These are phyloP conservation scores for Xylariaceae sp. DNA, from an alignment of 2,329 filamentous ascomycete genomes.

Conservation along the genomic window DNA sequence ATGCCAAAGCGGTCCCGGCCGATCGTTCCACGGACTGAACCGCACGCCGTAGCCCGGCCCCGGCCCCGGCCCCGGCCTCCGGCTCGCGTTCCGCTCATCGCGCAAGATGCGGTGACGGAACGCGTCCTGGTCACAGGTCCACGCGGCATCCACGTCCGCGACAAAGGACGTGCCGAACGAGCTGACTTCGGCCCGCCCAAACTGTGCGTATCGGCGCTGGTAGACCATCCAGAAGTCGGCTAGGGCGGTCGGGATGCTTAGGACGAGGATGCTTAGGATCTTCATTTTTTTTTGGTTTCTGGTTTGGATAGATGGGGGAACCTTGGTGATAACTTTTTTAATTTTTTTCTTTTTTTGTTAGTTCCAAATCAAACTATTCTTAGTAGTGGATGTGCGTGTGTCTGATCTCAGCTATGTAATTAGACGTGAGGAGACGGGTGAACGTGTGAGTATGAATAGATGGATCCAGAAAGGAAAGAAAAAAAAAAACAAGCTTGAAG, in stretches of 20 bases:
- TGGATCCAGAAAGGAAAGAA: too few species aligned
- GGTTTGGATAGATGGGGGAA: background rate
- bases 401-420: background rate
- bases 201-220: constrained; percentile 5
- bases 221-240: constrained; percentile 14
- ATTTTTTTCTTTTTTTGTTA: too few species aligned
- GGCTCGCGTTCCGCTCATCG: background rate
- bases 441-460: background rate
- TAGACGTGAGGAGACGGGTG: background rate
- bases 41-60: background rate
- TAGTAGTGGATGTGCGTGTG: background rate
- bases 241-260: background rate
- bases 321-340: background rate
- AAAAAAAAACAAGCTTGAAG: background rate
- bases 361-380: too few species aligned
- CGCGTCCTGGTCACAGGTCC: constrained; percentile 3
- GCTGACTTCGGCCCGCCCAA: background rate
- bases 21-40: background rate
- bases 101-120: constrained; percentile 4
- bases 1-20: constrained; percentile 7
- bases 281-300: constrained; percentile 1
- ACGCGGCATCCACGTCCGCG: background rate
- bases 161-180: constrained; percentile 4
- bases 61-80: too few species aligned
- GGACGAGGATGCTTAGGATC: background rate